These are phyloP conservation scores for Aspergillus sergii DNA, from an alignment of 2,329 filamentous ascomycete genomes.

Conservation along the genomic window DNA sequence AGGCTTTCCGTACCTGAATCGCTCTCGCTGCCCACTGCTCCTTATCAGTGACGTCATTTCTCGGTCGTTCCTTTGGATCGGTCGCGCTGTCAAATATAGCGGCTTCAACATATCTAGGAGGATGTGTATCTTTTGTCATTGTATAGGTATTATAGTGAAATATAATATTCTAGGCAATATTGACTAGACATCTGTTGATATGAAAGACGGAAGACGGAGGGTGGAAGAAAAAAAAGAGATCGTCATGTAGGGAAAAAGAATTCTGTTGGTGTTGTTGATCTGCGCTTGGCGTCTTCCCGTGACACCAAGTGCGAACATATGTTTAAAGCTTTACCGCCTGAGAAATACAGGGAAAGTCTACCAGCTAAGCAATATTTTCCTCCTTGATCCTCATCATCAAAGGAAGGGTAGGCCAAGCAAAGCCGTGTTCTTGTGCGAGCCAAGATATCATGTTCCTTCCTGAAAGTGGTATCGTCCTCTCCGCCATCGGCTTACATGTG, in stretches of 20 bases:
- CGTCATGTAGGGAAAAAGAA: background rate
- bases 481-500: no score
- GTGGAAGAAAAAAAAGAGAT: background rate
- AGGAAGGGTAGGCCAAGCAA: no score
- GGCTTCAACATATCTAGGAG: no score
- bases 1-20: background rate
- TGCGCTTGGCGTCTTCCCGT: background rate
- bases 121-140: background rate
- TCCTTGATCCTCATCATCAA: no score
- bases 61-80: background rate
- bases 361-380: no score
- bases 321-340: no score
- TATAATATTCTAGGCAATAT: background rate
- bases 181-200: background rate
- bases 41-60: conserved; percentile 1
- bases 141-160: background rate
- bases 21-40: background rate
- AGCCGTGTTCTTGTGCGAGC: no score
- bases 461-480: no score
- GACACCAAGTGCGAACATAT: background rate
- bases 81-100: background rate
- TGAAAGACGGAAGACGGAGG: background rate
- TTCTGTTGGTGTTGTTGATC: background rate
- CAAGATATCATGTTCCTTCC: no score
- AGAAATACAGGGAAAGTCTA: no score